Evolutionary conservation across 2,329 filamentous ascomycete genomes (phyloP), one percentile per base, ranked within the genome.

Genomic region (Aspergillus novofumigatus): DNA sequence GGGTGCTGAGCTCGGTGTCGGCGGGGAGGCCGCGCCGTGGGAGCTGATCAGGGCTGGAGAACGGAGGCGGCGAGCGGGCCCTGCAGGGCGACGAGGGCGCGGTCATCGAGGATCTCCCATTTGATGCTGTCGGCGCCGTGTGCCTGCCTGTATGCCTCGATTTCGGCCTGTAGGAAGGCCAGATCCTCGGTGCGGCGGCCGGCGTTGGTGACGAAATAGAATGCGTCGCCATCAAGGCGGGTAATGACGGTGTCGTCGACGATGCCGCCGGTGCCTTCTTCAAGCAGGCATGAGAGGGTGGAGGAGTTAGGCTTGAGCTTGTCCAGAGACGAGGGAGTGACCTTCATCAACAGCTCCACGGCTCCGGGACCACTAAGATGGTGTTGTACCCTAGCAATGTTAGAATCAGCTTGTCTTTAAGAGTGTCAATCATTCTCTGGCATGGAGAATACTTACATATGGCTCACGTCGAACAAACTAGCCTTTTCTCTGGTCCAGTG

Each of bases 131-230:
- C 69, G 17, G 67, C 77, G 44, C 81, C 80, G 59, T 82, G 81
- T 53, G 81, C 78, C 62, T 80, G 76, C 62, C 78, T 77, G 75
- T 85, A 87, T 49, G 78, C 77, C 10, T 80, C 78, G 52, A 97
- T 82, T 73, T 96, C 85, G 58, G 84, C 79, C 48, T 80, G 80
- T 21, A 99, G 77, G 75, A 92, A 97, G 52, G 81, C 83, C 59
- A 89, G 80, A 75, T 97, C 93, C 78, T 97, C 97, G 49, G 92
- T 88, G 54, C 92, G 83, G 75, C 92, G 96, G 41, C 86, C 94
- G 26, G 93, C 94, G 73, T 99, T 99, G 62, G 92, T 96, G 59
- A 99, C 94, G 57, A 97, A 86, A 76, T 97, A 96, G 80, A 92
- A 97, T 54, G 83, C 76, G 57, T 91, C 84, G 55, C 83, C 81